phyloP scores from a whole-genome alignment of 768 basidiomycete genomes.

The Hortiboletus campestris region DNA sequence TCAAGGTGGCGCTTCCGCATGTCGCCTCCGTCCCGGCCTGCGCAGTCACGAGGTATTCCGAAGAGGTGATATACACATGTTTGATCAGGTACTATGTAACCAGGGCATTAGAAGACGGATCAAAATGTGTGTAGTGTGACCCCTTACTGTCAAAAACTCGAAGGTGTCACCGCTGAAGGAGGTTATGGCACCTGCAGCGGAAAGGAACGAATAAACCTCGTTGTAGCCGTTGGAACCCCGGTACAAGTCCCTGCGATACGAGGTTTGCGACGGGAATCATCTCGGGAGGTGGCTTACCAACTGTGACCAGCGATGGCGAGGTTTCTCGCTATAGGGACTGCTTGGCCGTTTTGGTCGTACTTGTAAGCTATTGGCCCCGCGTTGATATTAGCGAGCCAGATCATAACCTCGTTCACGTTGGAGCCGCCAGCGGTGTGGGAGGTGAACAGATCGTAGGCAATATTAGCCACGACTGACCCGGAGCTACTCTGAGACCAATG shows the following conservation, averaged over 20 bases:
- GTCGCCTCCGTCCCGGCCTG: conserved; percentile 68
- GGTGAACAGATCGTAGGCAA: conserved; percentile 67
- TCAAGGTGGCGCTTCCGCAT: conserved; percentile 51
- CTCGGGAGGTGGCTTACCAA: conserved; percentile 38
- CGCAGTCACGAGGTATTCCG: conserved; percentile 56
- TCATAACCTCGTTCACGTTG: conserved; percentile 52
- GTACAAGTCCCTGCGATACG: conserved; percentile 49
- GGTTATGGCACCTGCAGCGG: conserved; percentile 35
- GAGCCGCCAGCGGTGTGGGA: conserved; percentile 47
- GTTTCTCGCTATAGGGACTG: conserved; percentile 42
- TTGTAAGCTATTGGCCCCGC: conserved; percentile 54
- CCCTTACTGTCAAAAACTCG: conserved; percentile 46
- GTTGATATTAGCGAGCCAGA: conserved; percentile 62
- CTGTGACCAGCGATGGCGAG: conserved; percentile 47
- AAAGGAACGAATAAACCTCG: conserved; percentile 50
- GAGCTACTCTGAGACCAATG: conserved; percentile 48
- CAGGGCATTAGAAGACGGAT: not conserved
- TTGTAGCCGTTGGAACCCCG: conserved; percentile 53
- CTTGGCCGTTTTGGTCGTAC: conserved; percentile 46
- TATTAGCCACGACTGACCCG: conserved; percentile 47
- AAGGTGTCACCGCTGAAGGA: conserved; percentile 56
- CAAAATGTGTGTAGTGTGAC: not conserved
- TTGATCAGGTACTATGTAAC: conserved; percentile 51
- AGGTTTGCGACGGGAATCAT: not conserved
- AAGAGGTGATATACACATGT: conserved; percentile 42